Evolutionary conservation across 2,329 filamentous ascomycete genomes (phyloP), one percentile per base, ranked within the genome.

Genomic region (Aureobasidium sp.): DNA sequence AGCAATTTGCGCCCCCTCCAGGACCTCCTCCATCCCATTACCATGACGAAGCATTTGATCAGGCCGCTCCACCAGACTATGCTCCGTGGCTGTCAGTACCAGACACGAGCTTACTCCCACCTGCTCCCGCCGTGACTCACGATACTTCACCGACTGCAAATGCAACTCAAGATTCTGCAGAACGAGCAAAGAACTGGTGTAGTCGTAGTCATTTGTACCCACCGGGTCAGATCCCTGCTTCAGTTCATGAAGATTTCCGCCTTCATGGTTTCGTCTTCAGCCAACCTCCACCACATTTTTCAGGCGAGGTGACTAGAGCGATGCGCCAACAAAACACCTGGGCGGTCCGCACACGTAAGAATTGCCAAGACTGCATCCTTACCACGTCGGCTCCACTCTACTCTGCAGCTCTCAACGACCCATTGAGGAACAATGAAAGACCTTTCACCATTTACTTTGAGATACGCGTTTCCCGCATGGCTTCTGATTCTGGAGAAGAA

Each of bases 81-180:
- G 87, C 91, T 70, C 84, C 89, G 73, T 91, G 89, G 89, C 79
- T 81, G 7, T 82, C 85, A 3, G 86, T 91, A 1, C 87, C 88
- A 0, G 88, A 91, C 71, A 90, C 84, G 1, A 79, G 87, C 0
- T 79, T 89, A 11, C 83, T 91, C 47, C 88, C 88, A 1, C 88
- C 88, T 0, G 89, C 89, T 0, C 89, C 89, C 0, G 81, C 82
- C 33, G 80, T 90, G 60, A 83, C 83, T 53, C 84, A 85, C 68
- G 84, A 89, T 63, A 75, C 73, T 35, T 90, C 87, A 14, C 84
- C 85, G 0, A 81, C 86, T 2, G 85, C 84, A 70, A 93, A 93
- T 72, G 86, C 89, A 1, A 82, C 82, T 2, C 80, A 82, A 66
- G 78, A 79, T 54, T 82, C 89, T 63, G 84, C 86, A 64, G 80